These are phyloP conservation scores for Pythium vanterpoolii DNA, from an alignment of 352 stramenopile genomes.

Conservation along the genomic window DNA sequence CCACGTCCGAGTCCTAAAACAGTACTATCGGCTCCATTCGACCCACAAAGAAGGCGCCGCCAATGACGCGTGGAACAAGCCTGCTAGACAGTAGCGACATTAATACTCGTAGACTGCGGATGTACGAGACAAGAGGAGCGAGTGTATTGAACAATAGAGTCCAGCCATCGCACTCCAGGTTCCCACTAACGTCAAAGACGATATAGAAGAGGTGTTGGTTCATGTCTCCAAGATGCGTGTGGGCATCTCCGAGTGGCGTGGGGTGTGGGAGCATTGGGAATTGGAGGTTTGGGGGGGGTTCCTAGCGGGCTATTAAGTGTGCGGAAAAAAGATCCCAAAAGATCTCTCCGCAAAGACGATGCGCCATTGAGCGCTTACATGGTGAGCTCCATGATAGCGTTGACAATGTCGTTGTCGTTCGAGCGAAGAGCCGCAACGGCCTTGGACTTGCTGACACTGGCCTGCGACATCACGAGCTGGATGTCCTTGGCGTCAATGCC, in stretches of 20 bases:
- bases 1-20: no score
- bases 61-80: not conserved
- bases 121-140: slow-evolving; percentile 9
- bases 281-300: slow-evolving; percentile 8
- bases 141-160: slow-evolving; percentile 7
- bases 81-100: no score
- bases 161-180: not conserved
- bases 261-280: not conserved
- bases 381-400: slow-evolving; percentile 99
- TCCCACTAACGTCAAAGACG: not conserved
- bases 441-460: slow-evolving; percentile 92
- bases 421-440: slow-evolving; percentile 96
- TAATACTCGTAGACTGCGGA: not conserved
- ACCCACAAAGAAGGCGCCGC: no score
- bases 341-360: not conserved
- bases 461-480: slow-evolving; percentile 96
- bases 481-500: slow-evolving; percentile 99
- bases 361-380: slow-evolving; percentile 80
- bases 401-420: slow-evolving; percentile 99
- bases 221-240: slow-evolving; percentile 12
- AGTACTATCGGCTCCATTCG: no score
- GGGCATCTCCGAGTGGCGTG: slow-evolving; percentile 16
- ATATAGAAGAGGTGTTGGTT: slow-evolving; percentile 21
- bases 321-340: not conserved
- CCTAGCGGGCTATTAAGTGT: slow-evolving; percentile 27